phyloP scores from a whole-genome alignment of 306 rosid species.

The Mimosa pudica region DNA sequence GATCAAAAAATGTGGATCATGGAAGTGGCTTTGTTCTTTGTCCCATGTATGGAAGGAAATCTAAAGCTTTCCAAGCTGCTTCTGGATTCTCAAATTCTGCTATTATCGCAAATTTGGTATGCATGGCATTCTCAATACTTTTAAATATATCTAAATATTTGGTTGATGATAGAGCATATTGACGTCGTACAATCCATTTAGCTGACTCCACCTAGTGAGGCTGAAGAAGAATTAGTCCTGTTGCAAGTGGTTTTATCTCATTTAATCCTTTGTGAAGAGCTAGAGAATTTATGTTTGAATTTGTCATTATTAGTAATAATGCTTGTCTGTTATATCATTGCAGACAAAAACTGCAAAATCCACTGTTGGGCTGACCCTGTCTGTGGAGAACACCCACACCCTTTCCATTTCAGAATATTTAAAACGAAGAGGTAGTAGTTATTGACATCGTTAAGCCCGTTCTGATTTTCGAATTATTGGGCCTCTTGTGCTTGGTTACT shows the following conservation, averaged over 20 bases:
- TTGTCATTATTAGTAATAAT: constrained; percentile 32
- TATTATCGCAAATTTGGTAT: constrained; percentile 85
- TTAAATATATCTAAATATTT: not conserved
- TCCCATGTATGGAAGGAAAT: constrained; percentile 92
- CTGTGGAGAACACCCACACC: constrained; percentile 84
- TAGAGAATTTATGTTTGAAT: constrained; percentile 4
- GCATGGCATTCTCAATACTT: constrained; percentile 30
- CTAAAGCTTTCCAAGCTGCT: constrained; percentile 95
- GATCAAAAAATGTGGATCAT: constrained; percentile 69
- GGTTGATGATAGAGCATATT: too few relatives aligned
- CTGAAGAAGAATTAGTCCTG: constrained; percentile 23
- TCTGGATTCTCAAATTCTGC: constrained; percentile 79
- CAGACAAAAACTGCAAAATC: constrained; percentile 98
- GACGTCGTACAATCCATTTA: too few relatives aligned
- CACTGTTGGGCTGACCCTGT: constrained; percentile 74
- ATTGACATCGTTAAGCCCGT: constrained; percentile 29
- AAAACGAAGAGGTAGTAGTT: constrained; percentile 75
- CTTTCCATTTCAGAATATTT: constrained; percentile 70
- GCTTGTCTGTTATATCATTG: constrained; percentile 31
- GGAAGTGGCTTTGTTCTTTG: constrained; percentile 93
- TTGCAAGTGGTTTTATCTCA: constrained; percentile 28
- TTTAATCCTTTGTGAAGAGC: constrained; percentile 2
- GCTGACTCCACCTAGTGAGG: not conserved
- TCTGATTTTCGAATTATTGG: constrained; percentile 20
- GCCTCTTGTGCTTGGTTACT: constrained; percentile 3